phyloP scores from a whole-genome alignment of 345 rosid genomes.

The Eucalyptus curtisii region DNA sequence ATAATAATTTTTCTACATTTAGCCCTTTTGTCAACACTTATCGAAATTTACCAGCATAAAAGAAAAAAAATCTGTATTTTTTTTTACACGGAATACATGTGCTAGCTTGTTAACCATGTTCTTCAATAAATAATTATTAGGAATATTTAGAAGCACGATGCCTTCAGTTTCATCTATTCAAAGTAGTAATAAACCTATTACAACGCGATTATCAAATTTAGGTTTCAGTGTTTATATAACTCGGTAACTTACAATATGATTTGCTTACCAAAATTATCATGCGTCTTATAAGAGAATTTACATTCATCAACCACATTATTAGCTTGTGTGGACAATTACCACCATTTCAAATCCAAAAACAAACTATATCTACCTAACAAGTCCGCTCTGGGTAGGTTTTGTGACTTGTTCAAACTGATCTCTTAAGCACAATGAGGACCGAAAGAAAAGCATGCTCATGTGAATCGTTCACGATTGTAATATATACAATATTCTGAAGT shows the following conservation, averaged over 20 bases:
- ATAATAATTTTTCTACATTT: not conserved
- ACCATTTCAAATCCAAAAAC: not conserved
- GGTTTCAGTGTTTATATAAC: not conserved
- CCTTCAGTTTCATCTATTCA: not conserved
- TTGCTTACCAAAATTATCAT: not conserved
- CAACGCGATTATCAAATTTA: not conserved
- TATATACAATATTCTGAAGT: not conserved
- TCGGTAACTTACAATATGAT: not conserved
- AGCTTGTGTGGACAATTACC: not conserved
- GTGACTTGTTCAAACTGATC: not conserved
- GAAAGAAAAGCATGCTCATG: not conserved
- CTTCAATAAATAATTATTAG: not conserved
- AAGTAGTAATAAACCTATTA: not conserved
- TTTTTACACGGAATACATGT: not conserved
- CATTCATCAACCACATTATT: not conserved
- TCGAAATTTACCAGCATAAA: not conserved
- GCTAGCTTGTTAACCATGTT: not conserved
- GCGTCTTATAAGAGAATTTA: not conserved
- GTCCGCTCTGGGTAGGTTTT: not conserved
- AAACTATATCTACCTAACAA: not conserved
- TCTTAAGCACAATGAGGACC: not conserved
- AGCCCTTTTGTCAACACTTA: not conserved
- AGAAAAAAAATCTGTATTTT: not conserved
- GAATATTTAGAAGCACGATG: not conserved
- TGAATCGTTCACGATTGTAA: not conserved